Percentiles rank a stretch among this genome's conserved stretches.
phyloP scores from a whole-genome alignment of 306 rosid genomes.

The Amphicarpaea edgeworthii region DNA sequence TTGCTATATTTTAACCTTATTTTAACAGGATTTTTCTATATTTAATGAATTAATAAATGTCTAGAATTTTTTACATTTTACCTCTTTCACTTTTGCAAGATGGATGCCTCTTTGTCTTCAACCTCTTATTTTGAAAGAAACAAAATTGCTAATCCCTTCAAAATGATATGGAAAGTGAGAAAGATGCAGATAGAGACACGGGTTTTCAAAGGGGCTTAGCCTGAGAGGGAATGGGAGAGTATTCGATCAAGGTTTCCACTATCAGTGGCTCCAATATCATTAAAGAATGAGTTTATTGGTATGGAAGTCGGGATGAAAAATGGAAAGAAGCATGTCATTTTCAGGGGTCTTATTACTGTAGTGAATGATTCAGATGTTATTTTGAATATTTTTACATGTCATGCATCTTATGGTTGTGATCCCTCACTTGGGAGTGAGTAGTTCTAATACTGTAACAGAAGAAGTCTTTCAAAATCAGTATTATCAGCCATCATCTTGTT shows the following conservation, averaged over 20 bases:
- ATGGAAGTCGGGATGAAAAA: slow-evolving; percentile 91
- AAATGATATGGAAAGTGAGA: slow-evolving; percentile 60
- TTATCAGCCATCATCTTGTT: slow-evolving; percentile 68
- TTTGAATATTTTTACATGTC: slow-evolving; percentile 66
- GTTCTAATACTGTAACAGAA: slow-evolving; percentile 50
- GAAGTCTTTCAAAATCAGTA: slow-evolving; percentile 81
- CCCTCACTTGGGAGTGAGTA: slow-evolving; percentile 49
- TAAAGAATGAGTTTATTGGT: slow-evolving; percentile 72
- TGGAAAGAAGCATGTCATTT: slow-evolving; percentile 90
- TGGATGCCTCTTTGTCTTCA: slow-evolving; percentile 70
- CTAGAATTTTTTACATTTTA: slow-evolving; percentile 29
- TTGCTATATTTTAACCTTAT: slow-evolving; percentile 36
- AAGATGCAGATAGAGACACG: slow-evolving; percentile 62
- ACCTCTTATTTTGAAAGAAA: slow-evolving; percentile 88
- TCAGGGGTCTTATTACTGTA: slow-evolving; percentile 87
- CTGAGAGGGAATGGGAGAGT: slow-evolving; percentile 76
- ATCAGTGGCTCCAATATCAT: slow-evolving; percentile 77
- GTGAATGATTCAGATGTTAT: slow-evolving; percentile 83
- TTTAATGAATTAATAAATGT: slow-evolving; percentile 30
- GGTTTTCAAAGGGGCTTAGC: slow-evolving; percentile 84
- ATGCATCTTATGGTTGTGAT: slow-evolving; percentile 57
- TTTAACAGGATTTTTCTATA: slow-evolving; percentile 7
- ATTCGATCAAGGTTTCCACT: slow-evolving; percentile 87
- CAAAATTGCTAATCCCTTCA: slow-evolving; percentile 68
- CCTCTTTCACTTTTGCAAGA: slow-evolving; percentile 48